Base-by-base conservation (phyloP, 2,329 filamentous ascomycete species). In the Dactylellina haptotyla region DNA sequence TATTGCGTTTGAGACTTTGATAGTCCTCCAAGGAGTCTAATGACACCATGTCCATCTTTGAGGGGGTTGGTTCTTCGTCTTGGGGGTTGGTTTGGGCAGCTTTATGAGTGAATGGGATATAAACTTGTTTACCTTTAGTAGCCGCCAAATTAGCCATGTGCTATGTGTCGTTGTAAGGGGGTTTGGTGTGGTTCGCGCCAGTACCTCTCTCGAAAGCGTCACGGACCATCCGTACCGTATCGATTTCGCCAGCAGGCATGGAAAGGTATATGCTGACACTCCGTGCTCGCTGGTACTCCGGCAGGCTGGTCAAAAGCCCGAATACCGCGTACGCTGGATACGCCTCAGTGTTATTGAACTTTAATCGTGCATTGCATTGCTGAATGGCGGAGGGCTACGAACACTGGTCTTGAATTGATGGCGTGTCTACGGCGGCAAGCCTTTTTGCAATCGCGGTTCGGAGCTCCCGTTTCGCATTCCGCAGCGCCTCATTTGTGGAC, bases 41-140 rank as follows among this genome's bases (percentile, higher is more conserved):
- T 75, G 88, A 88, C 20, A 99, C 87, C 95, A 99, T 98, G 79
- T 97, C 93, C 95, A 99, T 99, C 61, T 95, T 23, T 25, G 69
- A 73, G 26, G 69, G 69, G 8, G 48, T 73, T 43, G 54, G 61
- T 10, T 62, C 69, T 26, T 56, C 69, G 16, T 39, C 48, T 16
- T 25, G 20, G 6, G 23, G 26, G 14, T 34, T 20, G 4, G 20
- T 25, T 18, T 45, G 54, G 2, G 46, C 5, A n/a, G 69, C 37
- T 30, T 43, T 73, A 83, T 95, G 89, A 58, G 97, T 89, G 79
- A 95, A 97, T 0, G 95, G 95, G 51, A 99, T 89, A 80, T 92
- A 98, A 67, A 99, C 93, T 74, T 89, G 84, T 82, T 98, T 99
- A 39, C 91, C 92, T 77, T 71, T 14, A 18, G 43, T n/a, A n/a